A percentile compares a stretch with the other conserved stretches of the same genome.
Conservation (phyloP, 768 basidiomycete genomes). For the Leccinum boreale region DNA sequence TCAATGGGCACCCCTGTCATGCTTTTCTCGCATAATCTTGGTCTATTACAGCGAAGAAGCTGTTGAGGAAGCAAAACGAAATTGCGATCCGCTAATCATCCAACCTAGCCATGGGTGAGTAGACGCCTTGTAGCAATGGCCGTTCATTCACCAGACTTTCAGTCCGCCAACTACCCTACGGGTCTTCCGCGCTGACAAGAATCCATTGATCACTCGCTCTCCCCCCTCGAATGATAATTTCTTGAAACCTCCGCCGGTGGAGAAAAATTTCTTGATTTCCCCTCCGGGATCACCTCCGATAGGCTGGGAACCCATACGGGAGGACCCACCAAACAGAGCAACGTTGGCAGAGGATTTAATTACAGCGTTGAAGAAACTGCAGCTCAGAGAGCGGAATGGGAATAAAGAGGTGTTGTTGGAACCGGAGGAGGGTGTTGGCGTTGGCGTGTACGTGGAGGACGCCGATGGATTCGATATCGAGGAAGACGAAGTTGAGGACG, state of each 20-base stretch:
- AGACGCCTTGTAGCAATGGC: slow-evolving; percentile 1
- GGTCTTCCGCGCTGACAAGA: slow-evolving; percentile 73
- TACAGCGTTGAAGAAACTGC: slow-evolving; percentile 67
- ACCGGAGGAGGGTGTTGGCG: slow-evolving; percentile 66
- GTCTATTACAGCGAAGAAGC: slow-evolving; percentile 66
- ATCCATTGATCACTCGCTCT: slow-evolving; percentile 48
- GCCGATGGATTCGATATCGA: slow-evolving; percentile 44
- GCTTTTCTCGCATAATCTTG: slow-evolving; percentile 78
- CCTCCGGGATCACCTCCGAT: slow-evolving; percentile 97
- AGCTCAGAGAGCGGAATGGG: slow-evolving; percentile 43
- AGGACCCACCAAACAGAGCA: slow-evolving; percentile 83
- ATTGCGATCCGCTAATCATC: slow-evolving; percentile 62
- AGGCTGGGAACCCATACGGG: slow-evolving; percentile 90
- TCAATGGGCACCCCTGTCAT: slow-evolving; percentile 84
- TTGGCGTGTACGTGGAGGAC: slow-evolving; percentile 77
- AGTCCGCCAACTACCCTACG: slow-evolving; percentile 55
- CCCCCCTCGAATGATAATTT: slow-evolving; percentile 26
- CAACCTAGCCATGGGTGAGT: slow-evolving; percentile 53
- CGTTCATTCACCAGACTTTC: slow-evolving; percentile 9
- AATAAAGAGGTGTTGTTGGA: slow-evolving; percentile 60
- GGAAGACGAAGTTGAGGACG: slow-evolving; percentile 18
- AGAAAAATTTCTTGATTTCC: slow-evolving; percentile 97
- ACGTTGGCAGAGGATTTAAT: slow-evolving; percentile 90
- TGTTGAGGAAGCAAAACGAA: slow-evolving; percentile 64
- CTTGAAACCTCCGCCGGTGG: slow-evolving; percentile 71